Conservation (phyloP, 192 early-diverging fungal genomes). For the Podochytrium sp. region DNA sequence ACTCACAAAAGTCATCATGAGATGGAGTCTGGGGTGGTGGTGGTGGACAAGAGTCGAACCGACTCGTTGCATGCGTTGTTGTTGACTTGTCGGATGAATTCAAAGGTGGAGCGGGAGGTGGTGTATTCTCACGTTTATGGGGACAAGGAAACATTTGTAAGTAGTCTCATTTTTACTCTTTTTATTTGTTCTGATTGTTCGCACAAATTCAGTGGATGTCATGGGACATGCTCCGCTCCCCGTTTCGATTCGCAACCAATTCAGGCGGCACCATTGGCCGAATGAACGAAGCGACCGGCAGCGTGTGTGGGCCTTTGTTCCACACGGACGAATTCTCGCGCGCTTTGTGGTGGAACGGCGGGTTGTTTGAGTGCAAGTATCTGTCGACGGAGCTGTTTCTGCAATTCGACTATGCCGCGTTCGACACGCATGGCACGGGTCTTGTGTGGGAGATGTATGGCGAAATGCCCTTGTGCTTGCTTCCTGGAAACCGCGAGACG, state of each 20-base stretch:
- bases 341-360: constrained; percentile 43
- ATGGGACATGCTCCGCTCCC: constrained; percentile 63
- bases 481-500: neutral
- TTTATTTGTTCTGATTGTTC: neutral
- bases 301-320: constrained; percentile 32
- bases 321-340: constrained; percentile 27
- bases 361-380: constrained; percentile 40
- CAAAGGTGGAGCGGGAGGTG: constrained; percentile 22
- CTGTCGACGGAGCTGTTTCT: neutral
- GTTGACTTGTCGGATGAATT: constrained; percentile 58
- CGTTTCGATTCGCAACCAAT: constrained; percentile 55
- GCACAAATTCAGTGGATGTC: constrained; percentile 42
- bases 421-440: constrained; percentile 8
- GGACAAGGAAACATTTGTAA: constrained; percentile 11
- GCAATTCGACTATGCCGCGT: constrained; percentile 27
- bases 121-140: constrained; percentile 27
- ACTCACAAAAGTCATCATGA: constrained; percentile 51
- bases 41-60: constrained; percentile 60
- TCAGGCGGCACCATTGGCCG: constrained; percentile 61
- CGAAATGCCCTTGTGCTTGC: constrained; percentile 13
- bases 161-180: neutral
- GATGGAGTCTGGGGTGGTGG: constrained; percentile 68
- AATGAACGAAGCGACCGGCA: constrained; percentile 7
- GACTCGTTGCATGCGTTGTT: constrained; percentile 52
- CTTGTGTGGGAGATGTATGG: constrained; percentile 11